Base-by-base conservation (phyloP, 2,329 filamentous ascomycete species). In the Curvularia eragrostidis region DNA sequence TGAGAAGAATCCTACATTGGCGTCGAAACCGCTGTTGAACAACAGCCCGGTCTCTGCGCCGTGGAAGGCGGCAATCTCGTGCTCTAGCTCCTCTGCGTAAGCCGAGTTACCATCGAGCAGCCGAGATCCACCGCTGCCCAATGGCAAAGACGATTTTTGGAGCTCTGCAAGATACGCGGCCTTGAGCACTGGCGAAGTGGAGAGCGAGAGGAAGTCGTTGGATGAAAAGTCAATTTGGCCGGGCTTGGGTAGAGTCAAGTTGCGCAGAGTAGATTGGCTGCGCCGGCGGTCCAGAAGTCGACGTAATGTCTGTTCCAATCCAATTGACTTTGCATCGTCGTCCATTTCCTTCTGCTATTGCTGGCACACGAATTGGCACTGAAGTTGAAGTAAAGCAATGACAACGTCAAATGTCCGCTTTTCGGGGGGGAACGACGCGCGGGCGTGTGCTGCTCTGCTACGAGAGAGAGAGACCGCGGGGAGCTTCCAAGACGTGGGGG, bases 181-280 rank as follows among this genome's bases (percentile, higher is more conserved):
- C 5, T 81, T 81, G n/a, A 86, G 79, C 4, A 70, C 68, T 0
- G 76, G 68, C 7, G 80, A 83, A 1, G 76, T 80, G 1, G 79
- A 82, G 3, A 89, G 76, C 0, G 86, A 88, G 10, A 89, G 81
- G 59, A 89, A 87, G 71, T 89, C 87, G 70, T 88, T 89, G 46
- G 86, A 88, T 1, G 85, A 87, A 67, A 89, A 89, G 73, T 90
- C 87, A 23, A 74, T 69, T 75, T 52, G 76, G 64, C 21, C 81
- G 67, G 42, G 64, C 50, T 56, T 61, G 44, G 57, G 57, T 8
- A 71, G 30, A 12, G 72, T 74, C 9, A 76, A 61, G 42, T 51
- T 71, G 23, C 74, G 73, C 8, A 77, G 66, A 5, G 69, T 76
- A 8, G 69, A 72, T 49, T 67, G 65, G 41, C 69, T 56, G 58